phyloP scores from a whole-genome alignment of 805 yeast genomes.

The Scheffersomyces coipomensis region DNA sequence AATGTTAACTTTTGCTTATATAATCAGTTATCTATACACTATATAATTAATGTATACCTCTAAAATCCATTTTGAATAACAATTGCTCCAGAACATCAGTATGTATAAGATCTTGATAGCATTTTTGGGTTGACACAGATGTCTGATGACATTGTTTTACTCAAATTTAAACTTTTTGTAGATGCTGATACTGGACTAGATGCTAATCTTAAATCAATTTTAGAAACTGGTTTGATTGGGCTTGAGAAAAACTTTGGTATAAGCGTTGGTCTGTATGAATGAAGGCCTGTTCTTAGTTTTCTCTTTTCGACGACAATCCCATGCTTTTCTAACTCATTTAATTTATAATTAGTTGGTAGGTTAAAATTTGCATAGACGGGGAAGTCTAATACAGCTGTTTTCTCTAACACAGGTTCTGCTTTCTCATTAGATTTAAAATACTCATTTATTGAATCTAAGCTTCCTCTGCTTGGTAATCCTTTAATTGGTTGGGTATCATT shows the following conservation, averaged over 20 bases:
- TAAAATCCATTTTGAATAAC: too few relatives aligned
- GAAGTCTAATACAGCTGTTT: neutral
- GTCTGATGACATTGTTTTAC: too few relatives aligned
- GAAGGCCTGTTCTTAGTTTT: slow-evolving; percentile 2
- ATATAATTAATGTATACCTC: too few relatives aligned
- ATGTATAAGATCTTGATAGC: neutral
- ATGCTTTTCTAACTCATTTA: slow-evolving; percentile 5
- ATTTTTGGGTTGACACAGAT: neutral
- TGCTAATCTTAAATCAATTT: too few relatives aligned
- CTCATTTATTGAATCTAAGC: too few relatives aligned
- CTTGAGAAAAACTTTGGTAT: neutral
- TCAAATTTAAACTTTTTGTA: too few relatives aligned
- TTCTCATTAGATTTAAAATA: neutral
- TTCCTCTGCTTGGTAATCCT: too few relatives aligned
- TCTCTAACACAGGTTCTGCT: neutral
- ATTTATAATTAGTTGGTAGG: slow-evolving; percentile 4
- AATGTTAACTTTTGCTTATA: too few relatives aligned
- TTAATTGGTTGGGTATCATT: too few relatives aligned
- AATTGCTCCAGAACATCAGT: too few relatives aligned
- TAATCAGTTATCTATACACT: too few relatives aligned
- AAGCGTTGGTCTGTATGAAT: neutral
- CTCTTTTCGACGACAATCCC: slow-evolving; percentile 3
- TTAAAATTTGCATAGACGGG: neutral
- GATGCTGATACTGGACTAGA: too few relatives aligned
- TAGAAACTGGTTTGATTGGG: neutral